Evolutionary conservation across 2,329 filamentous ascomycete species (phyloP).

Genomic region (Hymenoscyphus repandus): DNA sequence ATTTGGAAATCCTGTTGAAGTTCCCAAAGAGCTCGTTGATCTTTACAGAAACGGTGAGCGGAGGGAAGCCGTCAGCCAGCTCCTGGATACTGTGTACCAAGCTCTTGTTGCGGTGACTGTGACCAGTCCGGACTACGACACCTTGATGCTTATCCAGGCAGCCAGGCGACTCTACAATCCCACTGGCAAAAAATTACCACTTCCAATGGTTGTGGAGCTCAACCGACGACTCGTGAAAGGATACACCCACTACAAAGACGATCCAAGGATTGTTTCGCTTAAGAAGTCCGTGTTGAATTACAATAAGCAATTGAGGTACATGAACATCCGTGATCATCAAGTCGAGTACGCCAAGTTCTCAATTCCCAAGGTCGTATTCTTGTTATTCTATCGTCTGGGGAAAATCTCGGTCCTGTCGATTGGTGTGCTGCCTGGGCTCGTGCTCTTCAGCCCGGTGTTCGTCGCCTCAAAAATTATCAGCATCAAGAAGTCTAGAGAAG

Average conservation of each 20-base stretch:
- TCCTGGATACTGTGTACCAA: slow-evolving; percentile 81
- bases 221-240: slow-evolving; percentile 86
- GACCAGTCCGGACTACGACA: slow-evolving; percentile 92
- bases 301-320: slow-evolving; percentile 75
- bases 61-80: slow-evolving; percentile 75
- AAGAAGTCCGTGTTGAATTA: slow-evolving; percentile 52
- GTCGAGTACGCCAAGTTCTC: slow-evolving; percentile 79
- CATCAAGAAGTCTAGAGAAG: slow-evolving; percentile 72
- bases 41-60: slow-evolving; percentile 68
- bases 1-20: slow-evolving; percentile 83
- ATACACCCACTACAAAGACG: slow-evolving; percentile 71
- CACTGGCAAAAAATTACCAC: slow-evolving; percentile 59
- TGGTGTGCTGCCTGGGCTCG: slow-evolving; percentile 73
- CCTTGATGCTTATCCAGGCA: slow-evolving; percentile 78
- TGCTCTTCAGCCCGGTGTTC: slow-evolving; percentile 86
- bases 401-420: slow-evolving; percentile 73
- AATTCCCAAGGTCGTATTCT: slow-evolving; percentile 53
- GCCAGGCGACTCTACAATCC: slow-evolving; percentile 71
- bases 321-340: slow-evolving; percentile 89
- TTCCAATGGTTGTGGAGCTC: slow-evolving; percentile 87
- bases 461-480: slow-evolving; percentile 78
- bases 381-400: slow-evolving; percentile 66
- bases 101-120: slow-evolving; percentile 83
- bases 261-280: slow-evolving; percentile 67
- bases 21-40: slow-evolving; percentile 74